A percentile compares a stretch with the other conserved stretches of the same genome.
phyloP scores from a whole-genome alignment of 2,329 filamentous ascomycete species.

The Fusarium musae region DNA sequence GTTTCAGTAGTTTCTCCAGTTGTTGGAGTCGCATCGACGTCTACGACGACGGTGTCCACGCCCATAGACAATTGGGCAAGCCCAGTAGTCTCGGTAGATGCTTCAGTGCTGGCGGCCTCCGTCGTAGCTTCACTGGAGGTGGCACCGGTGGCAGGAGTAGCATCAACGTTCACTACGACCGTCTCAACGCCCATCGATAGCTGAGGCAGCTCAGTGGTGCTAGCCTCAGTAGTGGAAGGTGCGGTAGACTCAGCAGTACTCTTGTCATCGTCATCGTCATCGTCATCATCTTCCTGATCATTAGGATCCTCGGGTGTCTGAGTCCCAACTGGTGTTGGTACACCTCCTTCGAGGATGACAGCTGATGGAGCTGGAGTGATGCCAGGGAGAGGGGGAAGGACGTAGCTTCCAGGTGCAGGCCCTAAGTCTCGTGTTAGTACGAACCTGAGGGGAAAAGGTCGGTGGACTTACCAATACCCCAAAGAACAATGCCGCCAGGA shows the following conservation, averaged over 20 bases:
- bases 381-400: conserved; percentile 1
- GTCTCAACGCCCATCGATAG: neutral
- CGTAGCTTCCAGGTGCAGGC: neutral
- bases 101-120: neutral
- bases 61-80: neutral
- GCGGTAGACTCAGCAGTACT: neutral
- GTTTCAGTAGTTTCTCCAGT: neutral
- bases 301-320: neutral
- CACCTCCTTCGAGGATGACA: neutral
- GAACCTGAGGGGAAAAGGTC: accelerated
- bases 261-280: neutral
- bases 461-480: neutral
- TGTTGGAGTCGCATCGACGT: neutral
- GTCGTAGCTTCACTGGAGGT: neutral
- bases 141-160: neutral
- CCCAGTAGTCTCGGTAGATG: neutral
- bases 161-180: neutral
- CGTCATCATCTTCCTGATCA: neutral
- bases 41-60: neutral
- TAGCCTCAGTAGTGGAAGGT: neutral
- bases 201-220: neutral
- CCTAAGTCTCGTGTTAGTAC: neutral
- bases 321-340: neutral
- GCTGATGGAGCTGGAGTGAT: conserved; percentile 3
- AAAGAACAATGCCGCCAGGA: neutral